These are phyloP conservation scores for Sungouiella blattae DNA, from an alignment of 805 yeast genomes.

Conservation along the genomic window DNA sequence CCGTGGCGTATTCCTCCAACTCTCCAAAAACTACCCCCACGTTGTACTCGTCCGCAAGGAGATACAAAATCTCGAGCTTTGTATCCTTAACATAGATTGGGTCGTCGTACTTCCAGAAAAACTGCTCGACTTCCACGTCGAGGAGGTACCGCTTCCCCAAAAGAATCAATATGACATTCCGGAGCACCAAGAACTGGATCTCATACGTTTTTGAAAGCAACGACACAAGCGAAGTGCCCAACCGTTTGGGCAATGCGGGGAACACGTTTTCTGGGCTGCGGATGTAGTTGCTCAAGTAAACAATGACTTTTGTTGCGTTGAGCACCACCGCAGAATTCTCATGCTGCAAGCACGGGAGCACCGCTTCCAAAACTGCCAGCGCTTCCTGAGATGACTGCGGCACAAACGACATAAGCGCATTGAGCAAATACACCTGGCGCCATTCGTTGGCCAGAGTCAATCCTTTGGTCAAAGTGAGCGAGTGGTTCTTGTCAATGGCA, in stretches of 20 bases:
- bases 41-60: conserved; percentile 66
- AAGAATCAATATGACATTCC: conserved; percentile 75
- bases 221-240: conserved; percentile 67
- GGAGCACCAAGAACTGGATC: conserved; percentile 73
- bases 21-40: conserved; percentile 64
- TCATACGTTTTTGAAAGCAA: conserved; percentile 76
- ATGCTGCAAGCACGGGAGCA: conserved; percentile 72
- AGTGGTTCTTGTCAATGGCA: conserved; percentile 48
- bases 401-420: conserved; percentile 61
- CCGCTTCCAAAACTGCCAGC: conserved; percentile 55
- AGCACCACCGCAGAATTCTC: conserved; percentile 78
- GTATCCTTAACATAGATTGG: conserved; percentile 88
- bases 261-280: conserved; percentile 51
- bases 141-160: conserved; percentile 61
- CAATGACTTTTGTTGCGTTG: conserved; percentile 67
- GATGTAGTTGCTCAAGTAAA: conserved; percentile 72
- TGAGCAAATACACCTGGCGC: conserved; percentile 67
- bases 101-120: conserved; percentile 81
- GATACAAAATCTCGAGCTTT: conserved; percentile 79
- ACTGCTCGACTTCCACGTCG: conserved; percentile 67
- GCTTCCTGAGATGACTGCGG: conserved; percentile 74
- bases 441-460: conserved; percentile 54
- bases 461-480: conserved; percentile 31
- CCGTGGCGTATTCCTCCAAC: conserved; percentile 81
- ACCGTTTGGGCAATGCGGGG: conserved; percentile 50